phyloP scores from a whole-genome alignment of 192 early-diverging fungal species.

The Chytriomyces hyalinus region DNA sequence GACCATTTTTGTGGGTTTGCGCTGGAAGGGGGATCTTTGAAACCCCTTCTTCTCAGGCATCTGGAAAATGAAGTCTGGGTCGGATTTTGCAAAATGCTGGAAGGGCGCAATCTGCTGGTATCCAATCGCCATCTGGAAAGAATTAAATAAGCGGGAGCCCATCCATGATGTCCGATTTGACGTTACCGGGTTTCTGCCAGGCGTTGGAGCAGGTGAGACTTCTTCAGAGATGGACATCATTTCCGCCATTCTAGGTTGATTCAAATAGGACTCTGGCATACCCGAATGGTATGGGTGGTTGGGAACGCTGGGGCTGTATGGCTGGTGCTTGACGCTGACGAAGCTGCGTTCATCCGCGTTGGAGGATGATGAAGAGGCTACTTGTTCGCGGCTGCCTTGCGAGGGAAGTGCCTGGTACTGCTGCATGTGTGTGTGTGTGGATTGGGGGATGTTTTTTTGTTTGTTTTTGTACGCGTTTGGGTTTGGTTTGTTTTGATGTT shows the following conservation, averaged over 20 bases:
- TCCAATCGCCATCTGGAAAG: background rate
- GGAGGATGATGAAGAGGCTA: too few relatives aligned
- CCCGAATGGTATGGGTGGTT: background rate
- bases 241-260: too few relatives aligned
- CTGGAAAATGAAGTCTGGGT: background rate
- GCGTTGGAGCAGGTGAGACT: background rate
- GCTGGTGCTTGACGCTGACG: background rate
- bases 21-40: background rate
- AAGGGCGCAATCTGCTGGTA: background rate
- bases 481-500: too few relatives aligned
- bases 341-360: too few relatives aligned
- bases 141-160: background rate
- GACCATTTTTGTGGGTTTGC: constrained; percentile 16
- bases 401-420: too few relatives aligned
- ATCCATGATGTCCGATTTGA: background rate
- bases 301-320: background rate
- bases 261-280: background rate
- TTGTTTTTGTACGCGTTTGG: too few relatives aligned
- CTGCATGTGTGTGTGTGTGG: too few relatives aligned
- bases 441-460: too few relatives aligned
- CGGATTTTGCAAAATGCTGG: background rate
- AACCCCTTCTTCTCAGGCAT: background rate
- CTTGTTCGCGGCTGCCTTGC: too few relatives aligned
- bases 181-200: background rate
- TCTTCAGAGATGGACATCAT: background rate